A percentile compares a stretch with the other conserved stretches of the same genome.
phyloP scores from a whole-genome alignment of 2,329 filamentous ascomycete genomes.

The Verticillium albo-atrum region DNA sequence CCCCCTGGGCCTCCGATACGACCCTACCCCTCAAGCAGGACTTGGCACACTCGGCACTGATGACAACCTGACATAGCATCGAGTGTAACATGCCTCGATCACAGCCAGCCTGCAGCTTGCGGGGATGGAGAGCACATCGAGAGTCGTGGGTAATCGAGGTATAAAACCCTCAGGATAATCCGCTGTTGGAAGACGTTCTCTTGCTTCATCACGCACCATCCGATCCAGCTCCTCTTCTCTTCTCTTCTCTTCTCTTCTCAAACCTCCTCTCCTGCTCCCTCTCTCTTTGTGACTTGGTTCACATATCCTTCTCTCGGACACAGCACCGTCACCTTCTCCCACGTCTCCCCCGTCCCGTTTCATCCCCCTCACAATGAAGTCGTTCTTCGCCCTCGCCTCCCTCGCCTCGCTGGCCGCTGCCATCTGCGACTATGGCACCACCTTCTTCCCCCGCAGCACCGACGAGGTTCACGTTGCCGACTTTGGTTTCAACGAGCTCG shows the following conservation, averaged over 20 bases:
- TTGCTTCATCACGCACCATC: not conserved
- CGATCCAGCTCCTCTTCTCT: not conserved
- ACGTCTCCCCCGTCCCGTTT: not conserved
- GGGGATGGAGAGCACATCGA: not conserved
- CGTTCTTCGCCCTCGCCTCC: conserved; percentile 9
- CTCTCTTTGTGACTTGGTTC: not conserved
- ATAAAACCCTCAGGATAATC: not conserved
- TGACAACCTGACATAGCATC: not conserved
- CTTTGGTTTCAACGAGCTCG: conserved; percentile 35
- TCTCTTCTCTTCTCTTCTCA: not conserved
- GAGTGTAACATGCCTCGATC: not conserved
- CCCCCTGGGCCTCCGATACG: not conserved
- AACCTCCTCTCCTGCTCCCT: not conserved
- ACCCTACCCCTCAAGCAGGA: not conserved
- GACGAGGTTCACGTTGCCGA: conserved; percentile 21
- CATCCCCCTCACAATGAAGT: conserved; percentile 14
- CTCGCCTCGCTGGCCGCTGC: conserved; percentile 16
- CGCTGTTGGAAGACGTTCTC: not conserved
- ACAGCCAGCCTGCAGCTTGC: not conserved
- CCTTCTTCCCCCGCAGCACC: conserved; percentile 20
- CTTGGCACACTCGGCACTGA: not conserved
- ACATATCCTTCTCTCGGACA: not conserved
- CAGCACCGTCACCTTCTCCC: not conserved
- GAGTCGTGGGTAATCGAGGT: not conserved
- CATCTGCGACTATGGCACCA: conserved; percentile 29